Evolutionary conservation across 1,284 basidiomycete genomes (phyloP), one percentile per base, ranked within the genome.

Genomic region (Apiotrichum brassicae): DNA sequence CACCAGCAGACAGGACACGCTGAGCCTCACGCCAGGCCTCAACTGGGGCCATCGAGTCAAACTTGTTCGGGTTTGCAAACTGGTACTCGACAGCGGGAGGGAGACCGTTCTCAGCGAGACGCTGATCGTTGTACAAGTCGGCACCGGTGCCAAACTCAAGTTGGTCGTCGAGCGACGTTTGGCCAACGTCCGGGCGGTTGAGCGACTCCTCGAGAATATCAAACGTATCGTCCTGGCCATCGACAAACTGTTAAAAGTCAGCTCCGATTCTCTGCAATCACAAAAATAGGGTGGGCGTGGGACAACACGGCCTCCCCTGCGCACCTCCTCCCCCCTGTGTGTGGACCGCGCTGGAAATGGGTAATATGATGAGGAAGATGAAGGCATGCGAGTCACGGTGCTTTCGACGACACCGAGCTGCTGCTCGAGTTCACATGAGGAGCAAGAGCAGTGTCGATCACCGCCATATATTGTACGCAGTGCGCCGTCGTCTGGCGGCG

Each of bases 31-130:
- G 37, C 63, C 63, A 68, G 14, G 60, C 59, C 14, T 52, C 58
- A 4, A 39, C 43, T 2, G 60, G 56, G 1, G 51, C 42, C 19
- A 58, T 36, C 30, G 28, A 40, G 35, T 40, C 56, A 33, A 48
- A 54, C 43, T 57, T 53, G 49, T 63, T 60, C 5, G 56, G 47
- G n/a, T 33, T 39, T 88, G 88, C 86, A 59, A 93, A 91, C 19
- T 77, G 72, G 66, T 91, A 90, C 26, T 80, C 76, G 2, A 78
- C 78, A 9, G 88, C 71, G 20, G 81, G 72, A 0, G 89, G 87
- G 6, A 88, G 74, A 4, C 89, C 89, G 50, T 86, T 78, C 2
- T 80, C 77, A 60, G 86, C 82, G 54, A 49, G 16, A n/a, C n/a
- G n/a, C 7, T 30, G 26, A 22, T 32, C 19, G 23, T 41, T 30